Percentiles rank a stretch among this genome's conserved stretches.
Conservation (phyloP, 805 yeast species). For the Pichia membranifaciens region DNA sequence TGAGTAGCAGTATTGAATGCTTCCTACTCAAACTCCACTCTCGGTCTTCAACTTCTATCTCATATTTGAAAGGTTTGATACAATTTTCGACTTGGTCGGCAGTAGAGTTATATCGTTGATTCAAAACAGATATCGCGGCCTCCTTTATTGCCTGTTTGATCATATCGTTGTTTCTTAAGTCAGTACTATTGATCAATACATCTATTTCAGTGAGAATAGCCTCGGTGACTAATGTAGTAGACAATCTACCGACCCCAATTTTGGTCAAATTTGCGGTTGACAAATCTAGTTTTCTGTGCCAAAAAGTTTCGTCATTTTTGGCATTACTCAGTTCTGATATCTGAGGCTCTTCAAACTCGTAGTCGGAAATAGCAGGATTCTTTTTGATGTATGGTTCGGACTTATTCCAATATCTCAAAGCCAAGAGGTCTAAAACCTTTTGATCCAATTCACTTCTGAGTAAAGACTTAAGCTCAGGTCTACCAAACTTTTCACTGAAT, state of each 20-base stretch:
- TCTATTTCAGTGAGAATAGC: conserved; percentile 74
- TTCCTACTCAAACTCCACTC: conserved; percentile 86
- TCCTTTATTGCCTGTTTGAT: conserved; percentile 76
- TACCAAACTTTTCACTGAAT: conserved; percentile 72
- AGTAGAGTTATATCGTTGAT: conserved; percentile 76
- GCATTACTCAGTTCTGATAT: conserved; percentile 52
- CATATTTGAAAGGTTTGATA: conserved; percentile 96
- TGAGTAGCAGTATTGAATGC: conserved; percentile 63
- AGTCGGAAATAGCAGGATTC: conserved; percentile 14
- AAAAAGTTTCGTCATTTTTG: conserved; percentile 63
- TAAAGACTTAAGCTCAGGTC: conserved; percentile 73
- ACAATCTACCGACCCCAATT: conserved; percentile 86
- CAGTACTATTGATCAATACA: conserved; percentile 65
- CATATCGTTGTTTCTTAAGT: conserved; percentile 78
- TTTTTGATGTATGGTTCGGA: conserved; percentile 31
- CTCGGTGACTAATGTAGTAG: conserved; percentile 77
- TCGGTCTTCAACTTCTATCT: conserved; percentile 90
- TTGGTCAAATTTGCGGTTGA: conserved; percentile 82
- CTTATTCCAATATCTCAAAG: conserved; percentile 88
- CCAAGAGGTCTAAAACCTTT: conserved; percentile 76
- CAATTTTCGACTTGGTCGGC: conserved; percentile 99
- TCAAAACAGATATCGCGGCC: conserved; percentile 76
- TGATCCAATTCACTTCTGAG: conserved; percentile 85
- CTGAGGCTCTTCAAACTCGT: conserved; percentile 39
- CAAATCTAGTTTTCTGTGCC: conserved; percentile 84